Evolutionary conservation across 805 yeast species (phyloP), one percentile per base, ranked within the genome.

Genomic region (Yarrowia sp.): DNA sequence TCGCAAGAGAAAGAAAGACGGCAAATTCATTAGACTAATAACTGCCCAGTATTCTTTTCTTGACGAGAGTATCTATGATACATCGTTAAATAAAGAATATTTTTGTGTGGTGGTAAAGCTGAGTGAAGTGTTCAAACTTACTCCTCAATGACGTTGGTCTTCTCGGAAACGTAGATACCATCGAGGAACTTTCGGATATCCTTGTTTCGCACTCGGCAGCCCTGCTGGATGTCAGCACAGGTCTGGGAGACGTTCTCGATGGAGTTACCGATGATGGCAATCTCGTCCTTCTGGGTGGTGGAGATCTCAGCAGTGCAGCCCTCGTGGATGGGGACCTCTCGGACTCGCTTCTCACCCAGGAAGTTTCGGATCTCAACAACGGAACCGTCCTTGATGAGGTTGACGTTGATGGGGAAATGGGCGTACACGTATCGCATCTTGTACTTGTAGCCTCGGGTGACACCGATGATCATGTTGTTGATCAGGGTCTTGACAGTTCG

Each of bases 101-200:
- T 61, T 46, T 61, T 61, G 42, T 61, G 50, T 61, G 42, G 53
- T 61, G 36, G 42, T 38, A 34, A 46, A 47, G 46, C 36, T 20
- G 61, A 55, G 43, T 24, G 36, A 50, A 38, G 43, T 14, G 33
- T 17, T 50, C 42, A 39, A 61, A 47, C 55, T 60, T 72, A 75
- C 56, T 88, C 93, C 81, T 88, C 91, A 73, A 83, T 90, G 80
- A 94, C 86, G 81, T 85, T 85, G 79, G 97, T 97, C 85, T 90
- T 90, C 85, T 90, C 96, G 75, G 98, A 93, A 78, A 94, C 99
- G 84, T 94, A 94, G 86, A 94, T 93, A 92, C 99, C 99, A 84
- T 96, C 99, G 87, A 95, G 90, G 89, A 94, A 94, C 88, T 94
- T 94, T 86, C 99, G 91, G 93, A 95, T 94, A 95, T 94, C 99